A percentile compares a stretch with the other conserved stretches of the same genome.
Evolutionary conservation across 257 asterid genomes (phyloP).

Genomic region (Capsicum rhomboideum): DNA sequence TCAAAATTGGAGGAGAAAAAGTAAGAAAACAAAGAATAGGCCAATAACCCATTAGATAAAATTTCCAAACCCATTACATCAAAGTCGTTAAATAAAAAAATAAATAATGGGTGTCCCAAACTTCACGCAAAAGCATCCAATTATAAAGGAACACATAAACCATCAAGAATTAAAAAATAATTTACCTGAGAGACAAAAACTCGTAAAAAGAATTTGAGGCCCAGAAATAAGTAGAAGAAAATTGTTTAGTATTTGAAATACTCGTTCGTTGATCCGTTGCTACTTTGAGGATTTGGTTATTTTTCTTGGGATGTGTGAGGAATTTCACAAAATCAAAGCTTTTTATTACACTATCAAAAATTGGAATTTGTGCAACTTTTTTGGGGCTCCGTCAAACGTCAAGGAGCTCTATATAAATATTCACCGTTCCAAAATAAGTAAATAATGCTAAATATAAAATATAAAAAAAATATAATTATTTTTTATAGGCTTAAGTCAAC

Average conservation of each 20-base stretch:
- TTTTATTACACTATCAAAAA: too few relatives aligned
- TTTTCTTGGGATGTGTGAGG: not conserved
- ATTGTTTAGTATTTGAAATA: not conserved
- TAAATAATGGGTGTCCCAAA: conserved; percentile 24
- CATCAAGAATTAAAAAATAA: not conserved
- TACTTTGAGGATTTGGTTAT: not conserved
- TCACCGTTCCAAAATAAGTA: too few relatives aligned
- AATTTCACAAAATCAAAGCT: not conserved
- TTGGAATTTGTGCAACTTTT: not conserved
- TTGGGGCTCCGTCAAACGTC: not conserved
- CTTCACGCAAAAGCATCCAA: conserved; percentile 54
- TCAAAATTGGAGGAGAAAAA: not conserved
- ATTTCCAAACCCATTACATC: conserved; percentile 25
- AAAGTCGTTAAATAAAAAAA: conserved; percentile 29
- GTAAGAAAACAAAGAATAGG: not conserved
- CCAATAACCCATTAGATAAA: not conserved
- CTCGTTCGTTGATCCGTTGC: not conserved
- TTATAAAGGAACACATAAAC: conserved; percentile 12
- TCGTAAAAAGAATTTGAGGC: not conserved
- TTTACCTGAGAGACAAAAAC: not conserved
- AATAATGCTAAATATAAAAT: too few relatives aligned
- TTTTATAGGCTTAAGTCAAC: too few relatives aligned
- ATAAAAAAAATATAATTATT: too few relatives aligned
- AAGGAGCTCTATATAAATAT: not conserved
- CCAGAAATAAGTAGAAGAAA: not conserved